Base-by-base conservation (phyloP, 805 yeast genomes). In the Candida anglica region DNA sequence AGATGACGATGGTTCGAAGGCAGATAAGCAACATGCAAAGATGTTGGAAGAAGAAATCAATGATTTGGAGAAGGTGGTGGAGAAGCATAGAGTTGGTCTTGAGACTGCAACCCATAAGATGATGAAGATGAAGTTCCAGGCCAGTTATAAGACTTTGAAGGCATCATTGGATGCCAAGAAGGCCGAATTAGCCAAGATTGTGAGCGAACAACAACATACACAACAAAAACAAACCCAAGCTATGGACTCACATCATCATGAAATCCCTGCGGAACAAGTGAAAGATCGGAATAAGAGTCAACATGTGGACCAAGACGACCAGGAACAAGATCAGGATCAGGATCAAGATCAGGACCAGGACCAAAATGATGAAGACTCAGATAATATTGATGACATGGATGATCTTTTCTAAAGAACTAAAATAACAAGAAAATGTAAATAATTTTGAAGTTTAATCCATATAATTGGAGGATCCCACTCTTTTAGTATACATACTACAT, bases 71-170 rank as follows among this genome's bases (percentile, higher is more conserved):
- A 57, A 55, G 31, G 88, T 91, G 0, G 81, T 93, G 33, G 77
- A 72, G 35, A 81, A 80, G 47, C 89, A 91, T 50, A 77, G 77
- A 53, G 69, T 70, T 29, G 88, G 85, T 47, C 74, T 86, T 31
- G 76, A 71, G 15, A 79, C 80, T 5, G 88, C 89, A 3, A 71
- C 79, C 32, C 87, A 87, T 52, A 89, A 91, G 46, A 81, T 91
- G 61, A 72, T 93, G 77, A 79, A 81, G 51, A 84, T 81, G 57
- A 81, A 97, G 62, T 85, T 89, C 54, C 71, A 81, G 47, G 93
- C 84, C 43, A 88, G 83, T 33, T 84, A 86, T 33, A 74, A 72
- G 38, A 80, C 89, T 40, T 70, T 93, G 50, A 80, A 79, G 56
- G 79, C 81, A 35, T 96, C 91, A 47, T 71, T 87, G 39, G 96